These are phyloP conservation scores for Neurospora sp. DNA, from an alignment of 2,329 filamentous ascomycete genomes.

Conservation along the genomic window DNA sequence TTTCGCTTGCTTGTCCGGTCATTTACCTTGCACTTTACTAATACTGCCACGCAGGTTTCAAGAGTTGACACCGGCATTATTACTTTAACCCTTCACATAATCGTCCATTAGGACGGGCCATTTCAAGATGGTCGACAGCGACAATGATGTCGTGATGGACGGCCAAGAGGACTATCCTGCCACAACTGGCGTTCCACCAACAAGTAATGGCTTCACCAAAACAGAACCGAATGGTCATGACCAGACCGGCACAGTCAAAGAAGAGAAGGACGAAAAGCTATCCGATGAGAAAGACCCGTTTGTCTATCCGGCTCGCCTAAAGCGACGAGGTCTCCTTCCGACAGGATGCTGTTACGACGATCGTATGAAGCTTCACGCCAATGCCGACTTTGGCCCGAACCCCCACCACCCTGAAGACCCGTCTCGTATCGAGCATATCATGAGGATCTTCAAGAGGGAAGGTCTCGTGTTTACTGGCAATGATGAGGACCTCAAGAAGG, in stretches of 20 bases:
- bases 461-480: conserved; percentile 62
- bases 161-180: conserved; percentile 29
- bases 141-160: conserved; percentile 27
- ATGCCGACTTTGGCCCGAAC: conserved; percentile 61
- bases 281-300: conserved; percentile 16
- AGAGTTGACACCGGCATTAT: not conserved
- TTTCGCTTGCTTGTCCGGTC: not conserved
- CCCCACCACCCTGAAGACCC: conserved; percentile 93
- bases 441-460: conserved; percentile 73
- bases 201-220: conserved; percentile 26
- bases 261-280: conserved; percentile 27
- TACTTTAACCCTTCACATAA: not conserved
- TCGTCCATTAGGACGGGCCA: conserved; percentile 1
- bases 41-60: not conserved
- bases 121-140: conserved; percentile 15
- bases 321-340: conserved; percentile 43
- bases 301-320: conserved; percentile 24
- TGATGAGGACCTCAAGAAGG: conserved; percentile 40
- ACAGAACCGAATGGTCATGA: conserved; percentile 14
- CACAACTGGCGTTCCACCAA: conserved; percentile 30
- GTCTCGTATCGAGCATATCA: conserved; percentile 83
- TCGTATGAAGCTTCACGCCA: conserved; percentile 91
- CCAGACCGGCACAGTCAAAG: not conserved
- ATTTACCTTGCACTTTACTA: not conserved
- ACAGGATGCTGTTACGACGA: conserved; percentile 85